Base-by-base conservation (phyloP, 352 stramenopile genomes). In the Pythium brachiatum region DNA sequence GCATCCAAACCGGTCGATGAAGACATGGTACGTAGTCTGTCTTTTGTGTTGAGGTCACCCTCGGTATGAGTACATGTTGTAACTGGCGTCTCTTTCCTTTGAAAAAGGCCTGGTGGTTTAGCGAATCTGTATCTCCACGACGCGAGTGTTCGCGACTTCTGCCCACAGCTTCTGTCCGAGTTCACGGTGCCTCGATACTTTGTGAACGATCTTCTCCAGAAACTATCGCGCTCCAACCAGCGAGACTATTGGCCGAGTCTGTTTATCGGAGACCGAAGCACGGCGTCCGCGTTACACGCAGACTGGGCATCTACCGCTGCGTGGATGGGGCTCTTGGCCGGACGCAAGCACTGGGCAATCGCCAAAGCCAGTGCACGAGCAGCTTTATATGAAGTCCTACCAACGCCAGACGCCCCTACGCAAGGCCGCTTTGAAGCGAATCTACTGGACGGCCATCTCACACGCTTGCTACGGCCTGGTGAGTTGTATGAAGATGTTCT, bases 121-220 rank as follows among this genome's bases (percentile, higher is more conserved):
- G 54, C 62, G 3, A 53, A 73, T 59, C 56, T 81, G 15, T 81
- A 81, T 21, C 53, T 81, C 13, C 73, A 81, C 44, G 73, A 78
- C 32, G 52, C 63, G 7, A 78, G 68, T 47, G 62, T 81, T 31
- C 51, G 25, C 7, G 23, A 7, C 4, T 74, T 74, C 27, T 81
- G 73, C 38, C 73, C 70, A 6, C n/a, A 54, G 34, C 41, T 81
- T 15, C 57, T 81, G 7, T 51, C 67, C 0, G 34, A 54, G 8
- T 69, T 79, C 13, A 47, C 57, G 7, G 41, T 79, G 23, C 72
- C 69, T 34, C 43, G 62, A 0, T 75, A 68, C 50, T 81, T 81
- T 36, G 54, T 60, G 1, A 38, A 65, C 20, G 67, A 81, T 41
- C 4, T 36, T 2, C 23, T 78, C 7, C 67, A 75, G 48, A 13